These are phyloP conservation scores for Lanmaoa rubissima DNA, from an alignment of 768 basidiomycete genomes.

Conservation along the genomic window DNA sequence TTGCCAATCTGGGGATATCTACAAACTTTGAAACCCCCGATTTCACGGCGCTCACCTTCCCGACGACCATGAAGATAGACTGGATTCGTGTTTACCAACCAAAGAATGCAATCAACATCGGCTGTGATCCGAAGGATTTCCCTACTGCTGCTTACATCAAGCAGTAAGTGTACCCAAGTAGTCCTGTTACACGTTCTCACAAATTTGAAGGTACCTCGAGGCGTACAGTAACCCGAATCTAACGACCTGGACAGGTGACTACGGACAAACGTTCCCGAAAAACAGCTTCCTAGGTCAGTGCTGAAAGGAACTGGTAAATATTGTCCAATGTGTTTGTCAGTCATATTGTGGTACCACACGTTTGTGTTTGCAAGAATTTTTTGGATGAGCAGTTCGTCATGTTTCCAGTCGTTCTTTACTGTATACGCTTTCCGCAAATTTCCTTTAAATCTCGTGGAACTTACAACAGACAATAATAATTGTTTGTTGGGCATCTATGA, in stretches of 20 bases:
- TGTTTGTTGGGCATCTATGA: slow-evolving; percentile 10
- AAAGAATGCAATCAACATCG: slow-evolving; percentile 64
- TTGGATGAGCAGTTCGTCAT: slow-evolving; percentile 11
- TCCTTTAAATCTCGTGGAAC: neutral
- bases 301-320: slow-evolving; percentile 28
- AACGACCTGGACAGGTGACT: slow-evolving; percentile 65
- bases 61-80: slow-evolving; percentile 73
- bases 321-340: slow-evolving; percentile 5
- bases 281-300: slow-evolving; percentile 61
- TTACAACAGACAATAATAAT: slow-evolving; percentile 4
- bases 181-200: neutral
- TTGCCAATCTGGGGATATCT: slow-evolving; percentile 85
- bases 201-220: slow-evolving; percentile 44
- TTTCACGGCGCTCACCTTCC: slow-evolving; percentile 67
- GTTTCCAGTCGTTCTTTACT: slow-evolving; percentile 22
- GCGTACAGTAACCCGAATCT: slow-evolving; percentile 84
- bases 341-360: slow-evolving; percentile 3
- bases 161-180: slow-evolving; percentile 39
- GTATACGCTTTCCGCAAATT: slow-evolving; percentile 11
- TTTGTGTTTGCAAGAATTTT: slow-evolving; percentile 16
- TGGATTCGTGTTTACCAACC: slow-evolving; percentile 92
- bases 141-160: slow-evolving; percentile 85
- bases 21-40: slow-evolving; percentile 76
- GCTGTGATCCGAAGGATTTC: slow-evolving; percentile 76
- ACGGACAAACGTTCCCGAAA: slow-evolving; percentile 65